Percentiles rank a stretch among this genome's conserved stretches.
These are phyloP conservation scores for Phytopythium litorale DNA, from an alignment of 352 stramenopile species.

Conservation along the genomic window DNA sequence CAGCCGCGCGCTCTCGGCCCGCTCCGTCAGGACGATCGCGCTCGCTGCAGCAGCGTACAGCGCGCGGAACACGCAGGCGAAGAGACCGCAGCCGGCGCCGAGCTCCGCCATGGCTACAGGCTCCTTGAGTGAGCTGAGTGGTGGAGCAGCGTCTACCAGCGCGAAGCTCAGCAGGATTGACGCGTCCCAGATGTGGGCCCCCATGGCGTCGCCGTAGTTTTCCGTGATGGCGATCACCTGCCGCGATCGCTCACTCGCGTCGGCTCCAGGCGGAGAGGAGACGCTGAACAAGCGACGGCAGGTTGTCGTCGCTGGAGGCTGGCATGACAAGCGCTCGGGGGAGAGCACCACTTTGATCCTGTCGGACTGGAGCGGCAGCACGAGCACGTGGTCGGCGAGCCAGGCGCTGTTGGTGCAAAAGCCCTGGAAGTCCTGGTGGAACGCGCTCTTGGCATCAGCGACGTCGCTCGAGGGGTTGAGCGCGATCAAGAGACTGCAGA, in stretches of 20 bases:
- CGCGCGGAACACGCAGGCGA: constrained; percentile 25
- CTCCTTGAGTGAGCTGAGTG: too few relatives aligned
- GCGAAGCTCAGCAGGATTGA: constrained; percentile 47
- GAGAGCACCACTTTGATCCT: constrained; percentile 10
- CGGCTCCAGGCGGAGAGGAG: background rate
- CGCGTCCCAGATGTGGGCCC: constrained; percentile 63
- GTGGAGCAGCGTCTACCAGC: constrained; percentile 12
- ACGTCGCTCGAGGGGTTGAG: background rate
- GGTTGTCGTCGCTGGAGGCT: background rate
- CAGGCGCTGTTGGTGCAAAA: constrained; percentile 41
- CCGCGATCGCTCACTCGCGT: background rate
- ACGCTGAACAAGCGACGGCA: constrained; percentile 1
- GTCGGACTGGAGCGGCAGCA: constrained; percentile 34
- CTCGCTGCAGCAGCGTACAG: background rate
- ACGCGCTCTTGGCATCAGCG: background rate
- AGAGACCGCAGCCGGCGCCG: constrained; percentile 44
- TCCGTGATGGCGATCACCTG: constrained; percentile 35
- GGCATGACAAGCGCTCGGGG: background rate
- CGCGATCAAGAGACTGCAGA: background rate
- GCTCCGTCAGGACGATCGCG: constrained; percentile 35
- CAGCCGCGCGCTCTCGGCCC: constrained; percentile 20
- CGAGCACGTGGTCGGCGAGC: constrained; percentile 17
- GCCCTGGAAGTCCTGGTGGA: constrained; percentile 16
- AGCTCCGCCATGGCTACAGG: constrained; percentile 29
- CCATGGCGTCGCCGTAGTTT: constrained; percentile 65